Evolutionary conservation across 2,329 filamentous ascomycete genomes (phyloP).

Genomic region (Trichoderma breve): DNA sequence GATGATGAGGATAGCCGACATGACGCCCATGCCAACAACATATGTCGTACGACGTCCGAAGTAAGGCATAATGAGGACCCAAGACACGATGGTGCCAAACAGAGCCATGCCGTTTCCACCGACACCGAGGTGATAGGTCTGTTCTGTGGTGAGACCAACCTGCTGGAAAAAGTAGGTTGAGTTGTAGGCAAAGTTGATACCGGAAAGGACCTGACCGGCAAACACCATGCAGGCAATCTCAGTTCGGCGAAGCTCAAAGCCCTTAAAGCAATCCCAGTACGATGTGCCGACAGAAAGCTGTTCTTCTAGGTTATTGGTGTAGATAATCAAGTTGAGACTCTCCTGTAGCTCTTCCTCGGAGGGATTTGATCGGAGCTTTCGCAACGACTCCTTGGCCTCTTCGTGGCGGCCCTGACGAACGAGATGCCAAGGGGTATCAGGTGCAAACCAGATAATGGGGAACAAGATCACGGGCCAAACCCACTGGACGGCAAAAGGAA

Average conservation of each 20-base stretch:
- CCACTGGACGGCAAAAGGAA: conserved; percentile 51
- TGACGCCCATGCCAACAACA: conserved; percentile 42
- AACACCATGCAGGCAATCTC: conserved; percentile 43
- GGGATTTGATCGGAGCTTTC: conserved; percentile 29
- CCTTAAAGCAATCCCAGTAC: conserved; percentile 46
- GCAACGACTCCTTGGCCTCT: conserved; percentile 36
- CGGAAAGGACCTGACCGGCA: conserved; percentile 15
- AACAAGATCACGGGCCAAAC: conserved; percentile 45
- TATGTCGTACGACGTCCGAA: conserved; percentile 47
- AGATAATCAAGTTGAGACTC: conserved; percentile 40
- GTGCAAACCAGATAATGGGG: conserved; percentile 41
- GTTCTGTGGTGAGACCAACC: conserved; percentile 32
- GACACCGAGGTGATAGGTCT: conserved; percentile 37
- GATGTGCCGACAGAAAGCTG: conserved; percentile 36
- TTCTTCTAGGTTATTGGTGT: conserved; percentile 43
- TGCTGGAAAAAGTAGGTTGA: conserved; percentile 41
- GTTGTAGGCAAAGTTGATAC: conserved; percentile 35
- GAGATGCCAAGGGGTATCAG: conserved; percentile 46
- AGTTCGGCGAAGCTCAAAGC: conserved; percentile 47
- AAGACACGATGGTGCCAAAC: conserved; percentile 45
- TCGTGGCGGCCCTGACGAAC: conserved; percentile 37
- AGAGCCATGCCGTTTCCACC: conserved; percentile 40
- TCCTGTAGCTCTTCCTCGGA: conserved; percentile 16
- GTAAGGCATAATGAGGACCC: conserved; percentile 40
- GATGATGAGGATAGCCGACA: conserved; percentile 39